Conservation (phyloP, 116 monocot species). For the Cymodocea nodosa region DNA sequence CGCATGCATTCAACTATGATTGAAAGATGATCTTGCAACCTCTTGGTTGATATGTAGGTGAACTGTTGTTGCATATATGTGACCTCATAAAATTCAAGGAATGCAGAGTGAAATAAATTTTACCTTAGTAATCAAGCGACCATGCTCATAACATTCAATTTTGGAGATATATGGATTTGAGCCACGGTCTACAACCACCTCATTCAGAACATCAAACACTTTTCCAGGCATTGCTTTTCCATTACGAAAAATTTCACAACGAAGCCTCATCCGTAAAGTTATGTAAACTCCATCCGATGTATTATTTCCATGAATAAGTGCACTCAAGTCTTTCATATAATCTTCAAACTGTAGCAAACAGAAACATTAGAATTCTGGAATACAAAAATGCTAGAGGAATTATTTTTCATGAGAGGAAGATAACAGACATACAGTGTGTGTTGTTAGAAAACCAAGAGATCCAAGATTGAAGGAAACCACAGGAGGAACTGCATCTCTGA, state of each 20-base stretch:
- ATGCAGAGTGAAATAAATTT: constrained; percentile 7
- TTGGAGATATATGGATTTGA: constrained; percentile 97
- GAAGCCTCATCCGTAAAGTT: constrained; percentile 88
- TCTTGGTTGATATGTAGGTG: too few species aligned
- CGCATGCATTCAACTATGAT: too few species aligned
- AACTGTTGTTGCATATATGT: too few species aligned
- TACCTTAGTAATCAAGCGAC: constrained; percentile 93
- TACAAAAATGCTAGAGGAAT: not conserved
- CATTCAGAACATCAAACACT: constrained; percentile 90
- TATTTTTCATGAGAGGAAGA: not conserved
- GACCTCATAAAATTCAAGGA: too few species aligned
- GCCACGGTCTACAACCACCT: constrained; percentile 96
- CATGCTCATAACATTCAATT: constrained; percentile 96
- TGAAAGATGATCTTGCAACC: too few species aligned
- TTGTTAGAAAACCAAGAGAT: constrained; percentile 95
- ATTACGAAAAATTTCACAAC: constrained; percentile 85
- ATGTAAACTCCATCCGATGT: constrained; percentile 88
- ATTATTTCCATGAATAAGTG: constrained; percentile 93
- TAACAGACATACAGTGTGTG: constrained; percentile 65
- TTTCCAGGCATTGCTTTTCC: constrained; percentile 90
- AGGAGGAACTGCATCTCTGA: constrained; percentile 94
- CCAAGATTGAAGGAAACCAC: constrained; percentile 98
- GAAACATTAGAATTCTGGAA: not conserved
- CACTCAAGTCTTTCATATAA: constrained; percentile 60
- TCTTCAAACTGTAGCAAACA: constrained; percentile 59